These are phyloP conservation scores for sorghum (Sorghum bicolor) DNA, from an alignment of 176 grass and related monocot genomes.

Conservation along the genomic window Sorghum_bicolor_NCBIv3 NC_012871.2:57951501-57952000, in stretches of 20 bases:
- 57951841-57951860: conserved; percentile 10
- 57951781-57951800: conserved; percentile 42
- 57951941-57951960: neutral
- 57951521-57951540: conserved; percentile 1
- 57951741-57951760: conserved; percentile 96
- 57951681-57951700: conserved; percentile 93
- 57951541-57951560: conserved; percentile 18
- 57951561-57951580: conserved; percentile 71
- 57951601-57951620: conserved; percentile 83
- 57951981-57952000: neutral
- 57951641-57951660: conserved; percentile 99
- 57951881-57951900: conserved; percentile 17
- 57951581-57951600: conserved; percentile 82
- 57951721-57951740: conserved; percentile 87
- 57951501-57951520: neutral
- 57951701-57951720: conserved; percentile 81
- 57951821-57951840: conserved; percentile 6
- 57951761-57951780: conserved; percentile 92
- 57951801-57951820: conserved; percentile 30
- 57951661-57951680: conserved; percentile 96
- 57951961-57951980: neutral
- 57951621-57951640: conserved; percentile 94
- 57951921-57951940: conserved; percentile 5
- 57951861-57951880: conserved; percentile 1
- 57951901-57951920: neutral